Percentiles rank a stretch among this genome's conserved stretches.
Evolutionary conservation across 768 basidiomycete species (phyloP).

Genomic region (Roridomyces roridus): DNA sequence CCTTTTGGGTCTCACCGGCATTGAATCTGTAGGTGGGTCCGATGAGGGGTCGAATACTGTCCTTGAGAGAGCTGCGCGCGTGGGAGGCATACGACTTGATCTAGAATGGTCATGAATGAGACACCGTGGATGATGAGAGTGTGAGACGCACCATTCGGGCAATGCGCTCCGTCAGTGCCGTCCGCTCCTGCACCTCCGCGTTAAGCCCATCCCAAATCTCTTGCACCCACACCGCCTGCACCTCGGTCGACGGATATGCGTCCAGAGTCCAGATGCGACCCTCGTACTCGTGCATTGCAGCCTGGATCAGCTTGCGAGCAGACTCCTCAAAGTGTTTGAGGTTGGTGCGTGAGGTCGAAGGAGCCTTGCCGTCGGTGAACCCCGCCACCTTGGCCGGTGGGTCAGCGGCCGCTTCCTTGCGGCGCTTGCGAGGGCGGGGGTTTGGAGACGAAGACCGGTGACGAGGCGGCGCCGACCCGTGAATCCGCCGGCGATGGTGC

Average conservation of each 20-base stretch:
- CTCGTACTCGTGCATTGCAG: constrained; percentile 1
- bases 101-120: neutral
- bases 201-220: constrained; percentile 15
- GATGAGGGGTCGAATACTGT: constrained; percentile 2
- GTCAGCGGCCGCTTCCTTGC: too few relatives aligned
- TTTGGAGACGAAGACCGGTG: too few relatives aligned
- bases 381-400: neutral
- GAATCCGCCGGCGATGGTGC: too few relatives aligned
- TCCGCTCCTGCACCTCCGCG: neutral
- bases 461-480: too few relatives aligned
- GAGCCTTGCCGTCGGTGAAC: constrained; percentile 3
- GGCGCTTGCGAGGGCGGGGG: too few relatives aligned
- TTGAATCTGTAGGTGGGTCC: neutral
- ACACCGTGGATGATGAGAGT: neutral
- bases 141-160: constrained; percentile 1
- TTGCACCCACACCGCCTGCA: neutral
- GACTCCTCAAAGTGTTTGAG: neutral
- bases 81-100: constrained; percentile 9
- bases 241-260: neutral
- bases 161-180: constrained; percentile 14
- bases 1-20: neutral
- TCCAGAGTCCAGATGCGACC: constrained; percentile 1
- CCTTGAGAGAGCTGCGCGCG: constrained; percentile 2
- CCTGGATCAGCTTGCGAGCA: neutral
- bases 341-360: constrained; percentile 9